These are phyloP conservation scores for Spirogloea muscicola DNA, from an alignment of 139 green algal genomes.

Conservation along the genomic window DNA sequence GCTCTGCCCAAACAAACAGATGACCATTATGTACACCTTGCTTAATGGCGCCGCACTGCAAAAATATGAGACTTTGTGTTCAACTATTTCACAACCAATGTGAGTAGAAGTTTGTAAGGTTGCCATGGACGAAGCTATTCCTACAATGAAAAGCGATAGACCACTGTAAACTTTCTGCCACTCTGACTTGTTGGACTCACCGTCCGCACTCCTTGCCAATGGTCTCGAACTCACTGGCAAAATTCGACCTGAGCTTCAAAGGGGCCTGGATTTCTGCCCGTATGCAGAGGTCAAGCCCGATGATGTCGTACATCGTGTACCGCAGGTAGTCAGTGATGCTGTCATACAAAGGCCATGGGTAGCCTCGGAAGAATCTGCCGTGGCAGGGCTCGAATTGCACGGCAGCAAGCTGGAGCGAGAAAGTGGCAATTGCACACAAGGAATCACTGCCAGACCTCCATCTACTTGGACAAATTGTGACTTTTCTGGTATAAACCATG, in stretches of 20 bases:
- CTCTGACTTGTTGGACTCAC: no score
- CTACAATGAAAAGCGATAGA: neutral
- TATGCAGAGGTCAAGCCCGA: slow-evolving; percentile 40
- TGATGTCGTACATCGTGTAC: slow-evolving; percentile 43
- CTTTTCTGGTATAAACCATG: no score
- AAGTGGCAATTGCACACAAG: neutral
- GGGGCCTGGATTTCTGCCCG: slow-evolving; percentile 43
- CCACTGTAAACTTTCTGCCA: neutral
- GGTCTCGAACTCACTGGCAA: neutral
- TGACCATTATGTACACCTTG: no score
- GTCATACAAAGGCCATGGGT: slow-evolving; percentile 38
- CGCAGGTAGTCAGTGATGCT: slow-evolving; percentile 32
- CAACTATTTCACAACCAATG: neutral
- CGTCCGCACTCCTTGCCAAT: slow-evolving; percentile 17
- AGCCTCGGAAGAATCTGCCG: slow-evolving; percentile 27
- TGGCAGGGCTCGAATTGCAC: slow-evolving; percentile 28
- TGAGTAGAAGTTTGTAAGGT: neutral
- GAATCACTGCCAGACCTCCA: neutral
- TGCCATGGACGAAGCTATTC: neutral
- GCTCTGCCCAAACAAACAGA: no score
- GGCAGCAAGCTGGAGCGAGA: slow-evolving; percentile 2
- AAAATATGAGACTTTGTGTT: neutral
- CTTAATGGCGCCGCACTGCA: no score
- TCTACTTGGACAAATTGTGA: slow-evolving; percentile 3
- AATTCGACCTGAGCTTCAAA: slow-evolving; percentile 2